phyloP scores from a whole-genome alignment of 305 asterid species.

The Rubia peregrina region DNA sequence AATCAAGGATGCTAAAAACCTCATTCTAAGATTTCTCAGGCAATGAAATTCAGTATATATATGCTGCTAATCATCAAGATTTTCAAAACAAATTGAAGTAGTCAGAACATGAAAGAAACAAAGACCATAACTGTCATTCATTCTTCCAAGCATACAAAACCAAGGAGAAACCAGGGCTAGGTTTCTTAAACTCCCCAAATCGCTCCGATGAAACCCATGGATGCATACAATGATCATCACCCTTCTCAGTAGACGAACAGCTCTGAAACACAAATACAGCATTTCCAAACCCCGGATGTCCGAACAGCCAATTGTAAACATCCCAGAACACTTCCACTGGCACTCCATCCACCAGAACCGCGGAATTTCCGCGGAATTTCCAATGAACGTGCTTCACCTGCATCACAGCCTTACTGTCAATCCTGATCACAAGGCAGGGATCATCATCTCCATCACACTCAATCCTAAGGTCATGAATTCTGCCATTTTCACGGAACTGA shows the following conservation, averaged over 20 bases:
- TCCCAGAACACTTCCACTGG: slow-evolving; percentile 89
- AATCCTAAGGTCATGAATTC: slow-evolving; percentile 59
- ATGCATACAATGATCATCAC: slow-evolving; percentile 29
- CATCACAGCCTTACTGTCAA: slow-evolving; percentile 62
- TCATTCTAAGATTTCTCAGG: neutral
- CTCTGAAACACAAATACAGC: slow-evolving; percentile 75
- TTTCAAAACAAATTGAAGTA: slow-evolving; percentile 13
- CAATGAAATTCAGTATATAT: neutral
- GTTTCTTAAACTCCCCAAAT: slow-evolving; percentile 37
- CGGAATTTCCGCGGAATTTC: slow-evolving; percentile 73
- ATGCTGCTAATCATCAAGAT: slow-evolving; percentile 14
- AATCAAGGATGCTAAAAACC: neutral
- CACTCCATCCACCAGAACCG: slow-evolving; percentile 65
- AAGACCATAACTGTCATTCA: slow-evolving; percentile 31
- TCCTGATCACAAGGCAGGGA: slow-evolving; percentile 48
- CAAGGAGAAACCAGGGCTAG: slow-evolving; percentile 65
- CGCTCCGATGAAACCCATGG: slow-evolving; percentile 45
- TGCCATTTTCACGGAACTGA: slow-evolving; percentile 58
- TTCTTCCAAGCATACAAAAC: slow-evolving; percentile 78
- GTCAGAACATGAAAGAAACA: slow-evolving; percentile 14
- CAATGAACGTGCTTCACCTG: slow-evolving; percentile 64
- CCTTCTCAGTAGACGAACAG: slow-evolving; percentile 51
- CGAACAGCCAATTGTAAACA: slow-evolving; percentile 78
- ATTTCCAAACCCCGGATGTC: slow-evolving; percentile 44
- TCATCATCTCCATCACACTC: slow-evolving; percentile 53